These are phyloP conservation scores for Globisporangium nagaii DNA, from an alignment of 352 stramenopile genomes.

Conservation along the genomic window DNA sequence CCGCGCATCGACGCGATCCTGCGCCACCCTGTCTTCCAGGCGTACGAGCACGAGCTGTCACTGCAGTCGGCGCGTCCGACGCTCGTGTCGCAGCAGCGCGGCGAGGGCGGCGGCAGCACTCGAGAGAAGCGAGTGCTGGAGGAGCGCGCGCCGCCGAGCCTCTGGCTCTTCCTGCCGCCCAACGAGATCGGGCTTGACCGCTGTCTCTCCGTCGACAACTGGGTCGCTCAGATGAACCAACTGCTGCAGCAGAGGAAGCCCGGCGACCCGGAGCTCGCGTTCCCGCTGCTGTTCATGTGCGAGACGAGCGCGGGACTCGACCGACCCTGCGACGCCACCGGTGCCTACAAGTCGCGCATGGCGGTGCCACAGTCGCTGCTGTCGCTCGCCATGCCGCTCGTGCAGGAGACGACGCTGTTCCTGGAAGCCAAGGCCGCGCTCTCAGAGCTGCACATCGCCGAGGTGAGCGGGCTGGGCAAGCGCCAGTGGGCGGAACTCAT, in stretches of 20 bases:
- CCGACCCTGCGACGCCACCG: slow-evolving; percentile 15
- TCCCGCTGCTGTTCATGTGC: slow-evolving; percentile 59
- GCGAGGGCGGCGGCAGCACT: not conserved
- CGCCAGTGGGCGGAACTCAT: slow-evolving; percentile 48
- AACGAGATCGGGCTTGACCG: slow-evolving; percentile 27
- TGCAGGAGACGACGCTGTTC: slow-evolving; percentile 63
- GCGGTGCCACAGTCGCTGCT: slow-evolving; percentile 40
- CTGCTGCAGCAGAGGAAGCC: slow-evolving; percentile 22
- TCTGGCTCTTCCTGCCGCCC: slow-evolving; percentile 62
- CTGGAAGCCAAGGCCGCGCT: slow-evolving; percentile 46
- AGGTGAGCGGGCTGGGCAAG: slow-evolving; percentile 34
- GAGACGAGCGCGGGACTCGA: slow-evolving; percentile 28
- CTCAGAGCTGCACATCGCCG: slow-evolving; percentile 21
- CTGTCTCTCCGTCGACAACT: slow-evolving; percentile 37
- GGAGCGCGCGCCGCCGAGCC: slow-evolving; percentile 38
- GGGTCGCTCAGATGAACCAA: slow-evolving; percentile 31
- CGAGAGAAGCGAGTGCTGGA: not conserved
- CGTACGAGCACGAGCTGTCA: slow-evolving; percentile 17
- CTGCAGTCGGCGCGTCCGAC: not conserved
- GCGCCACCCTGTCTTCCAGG: slow-evolving; percentile 31
- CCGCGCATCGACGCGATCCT: slow-evolving; percentile 32
- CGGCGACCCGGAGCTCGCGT: slow-evolving; percentile 27
- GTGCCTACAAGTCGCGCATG: slow-evolving; percentile 17
- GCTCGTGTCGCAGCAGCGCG: not conserved
- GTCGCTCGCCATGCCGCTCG: slow-evolving; percentile 49